Conservation (phyloP, 2,329 filamentous ascomycete genomes). For the Phaeosphaeria sp. region DNA sequence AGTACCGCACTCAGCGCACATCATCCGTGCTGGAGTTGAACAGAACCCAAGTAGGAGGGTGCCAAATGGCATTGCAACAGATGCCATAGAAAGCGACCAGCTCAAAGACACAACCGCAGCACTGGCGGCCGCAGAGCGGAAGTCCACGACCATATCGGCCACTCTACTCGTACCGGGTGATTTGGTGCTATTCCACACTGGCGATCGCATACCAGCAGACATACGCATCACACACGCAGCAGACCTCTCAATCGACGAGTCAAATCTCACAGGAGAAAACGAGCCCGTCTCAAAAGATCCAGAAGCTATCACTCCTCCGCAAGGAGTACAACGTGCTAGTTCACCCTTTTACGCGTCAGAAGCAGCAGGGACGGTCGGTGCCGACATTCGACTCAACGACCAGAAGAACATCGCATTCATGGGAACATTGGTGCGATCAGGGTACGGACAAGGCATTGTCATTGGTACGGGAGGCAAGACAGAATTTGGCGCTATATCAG, state of each 20-base stretch:
- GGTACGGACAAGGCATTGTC: slow-evolving; percentile 95
- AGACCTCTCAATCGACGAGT: slow-evolving; percentile 93
- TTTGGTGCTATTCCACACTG: slow-evolving; percentile 90
- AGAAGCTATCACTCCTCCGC: slow-evolving; percentile 61
- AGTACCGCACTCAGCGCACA: slow-evolving; percentile 92
- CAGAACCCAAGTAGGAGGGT: slow-evolving; percentile 25
- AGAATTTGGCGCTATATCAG: slow-evolving; percentile 94
- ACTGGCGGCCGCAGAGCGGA: slow-evolving; percentile 71
- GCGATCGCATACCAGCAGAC: slow-evolving; percentile 95
- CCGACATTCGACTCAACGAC: slow-evolving; percentile 73
- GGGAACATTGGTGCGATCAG: slow-evolving; percentile 94
- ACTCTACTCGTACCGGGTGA: slow-evolving; percentile 89
- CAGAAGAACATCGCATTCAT: slow-evolving; percentile 96
- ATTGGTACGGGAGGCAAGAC: slow-evolving; percentile 93
- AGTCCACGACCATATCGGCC: slow-evolving; percentile 85
- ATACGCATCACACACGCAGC: slow-evolving; percentile 90
- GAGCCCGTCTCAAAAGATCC: slow-evolving; percentile 84
- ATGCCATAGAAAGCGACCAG: slow-evolving; percentile 56
- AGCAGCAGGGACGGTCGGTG: slow-evolving; percentile 65
- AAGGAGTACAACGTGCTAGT: slow-evolving; percentile 52
- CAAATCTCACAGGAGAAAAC: slow-evolving; percentile 95
- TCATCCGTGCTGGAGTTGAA: slow-evolving; percentile 68
- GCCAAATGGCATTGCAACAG: slow-evolving; percentile 31
- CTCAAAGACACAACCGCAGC: slow-evolving; percentile 63
- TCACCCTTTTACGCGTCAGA: slow-evolving; percentile 67